Percentiles rank a stretch among this genome's conserved stretches.
Evolutionary conservation across 2,329 filamentous ascomycete genomes (phyloP).

Genomic region (Raffaelea ambrosiae): DNA sequence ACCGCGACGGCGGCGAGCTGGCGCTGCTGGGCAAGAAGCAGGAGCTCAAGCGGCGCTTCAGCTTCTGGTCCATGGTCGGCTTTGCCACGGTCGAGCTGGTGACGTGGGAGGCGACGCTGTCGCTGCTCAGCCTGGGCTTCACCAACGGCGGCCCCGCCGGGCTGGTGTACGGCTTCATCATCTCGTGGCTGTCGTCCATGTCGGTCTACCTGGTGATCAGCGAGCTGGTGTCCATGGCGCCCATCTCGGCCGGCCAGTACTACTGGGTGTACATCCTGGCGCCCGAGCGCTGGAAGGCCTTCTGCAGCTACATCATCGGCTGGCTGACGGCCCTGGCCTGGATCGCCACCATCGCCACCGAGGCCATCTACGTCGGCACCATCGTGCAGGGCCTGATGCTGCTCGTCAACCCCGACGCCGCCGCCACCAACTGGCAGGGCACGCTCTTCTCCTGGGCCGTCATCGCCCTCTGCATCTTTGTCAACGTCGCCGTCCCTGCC

Average conservation of each 20-base stretch:
- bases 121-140: constrained; percentile 26
- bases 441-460: constrained; percentile 39
- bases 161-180: constrained; percentile 41
- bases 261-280: constrained; percentile 49
- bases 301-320: constrained; percentile 44
- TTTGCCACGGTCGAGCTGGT: constrained; percentile 40
- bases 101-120: constrained; percentile 35
- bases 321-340: constrained; percentile 40
- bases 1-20: background rate
- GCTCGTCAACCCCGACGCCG: constrained; percentile 29
- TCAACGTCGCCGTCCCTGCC: constrained; percentile 38
- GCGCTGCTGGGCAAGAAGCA: background rate
- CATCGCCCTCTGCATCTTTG: constrained; percentile 32
- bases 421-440: constrained; percentile 33
- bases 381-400: constrained; percentile 35
- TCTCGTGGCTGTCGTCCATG: constrained; percentile 34
- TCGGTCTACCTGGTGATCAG: constrained; percentile 28
- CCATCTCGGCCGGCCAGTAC: constrained; percentile 48
- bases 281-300: constrained; percentile 34
- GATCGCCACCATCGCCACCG: constrained; percentile 26
- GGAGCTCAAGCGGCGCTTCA: constrained; percentile 32
- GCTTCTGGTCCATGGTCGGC: constrained; percentile 37
- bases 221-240: constrained; percentile 35
- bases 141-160: constrained; percentile 42
- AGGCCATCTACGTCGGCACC: constrained; percentile 32